Evolutionary conservation across 31 red algal species (phyloP).

Genomic region (Asparagopsis taxiformis): DNA sequence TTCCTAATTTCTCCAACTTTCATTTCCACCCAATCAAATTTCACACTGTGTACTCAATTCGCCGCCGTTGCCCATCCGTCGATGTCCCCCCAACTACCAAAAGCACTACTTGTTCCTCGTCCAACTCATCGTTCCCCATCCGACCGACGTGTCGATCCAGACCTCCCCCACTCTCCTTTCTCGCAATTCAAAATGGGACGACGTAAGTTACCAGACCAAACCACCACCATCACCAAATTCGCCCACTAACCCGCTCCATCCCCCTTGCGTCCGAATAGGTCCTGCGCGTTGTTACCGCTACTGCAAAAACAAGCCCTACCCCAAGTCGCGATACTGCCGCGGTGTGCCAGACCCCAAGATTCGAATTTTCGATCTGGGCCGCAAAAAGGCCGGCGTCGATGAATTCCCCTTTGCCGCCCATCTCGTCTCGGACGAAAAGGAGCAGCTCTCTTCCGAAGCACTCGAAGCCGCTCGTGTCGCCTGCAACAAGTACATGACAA

Average conservation of each 20-base stretch:
- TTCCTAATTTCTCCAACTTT: background rate
- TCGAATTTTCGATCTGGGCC: conserved; percentile 98
- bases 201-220: conserved; percentile 32
- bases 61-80: background rate
- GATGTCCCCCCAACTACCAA: background rate
- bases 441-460: conserved; percentile 98
- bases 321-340: conserved; percentile 99
- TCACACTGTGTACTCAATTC: background rate
- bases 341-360: conserved; percentile 99
- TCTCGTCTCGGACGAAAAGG: conserved; percentile 99
- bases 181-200: conserved; percentile 39
- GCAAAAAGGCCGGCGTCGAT: conserved; percentile 94
- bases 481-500: conserved; percentile 98
- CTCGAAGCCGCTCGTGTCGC: conserved; percentile 97
- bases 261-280: conserved; percentile 47
- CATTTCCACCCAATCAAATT: background rate
- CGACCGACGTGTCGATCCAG: background rate
- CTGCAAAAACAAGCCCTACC: conserved; percentile 99
- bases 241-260: too few relatives aligned
- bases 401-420: conserved; percentile 93
- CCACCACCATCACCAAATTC: too few relatives aligned
- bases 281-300: conserved; percentile 99
- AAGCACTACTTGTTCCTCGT: background rate
- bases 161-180: background rate
- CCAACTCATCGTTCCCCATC: background rate